A percentile compares a stretch with the other conserved stretches of the same genome.
Conservation (phyloP, 768 basidiomycete species). For the Pleurotus djamor region DNA sequence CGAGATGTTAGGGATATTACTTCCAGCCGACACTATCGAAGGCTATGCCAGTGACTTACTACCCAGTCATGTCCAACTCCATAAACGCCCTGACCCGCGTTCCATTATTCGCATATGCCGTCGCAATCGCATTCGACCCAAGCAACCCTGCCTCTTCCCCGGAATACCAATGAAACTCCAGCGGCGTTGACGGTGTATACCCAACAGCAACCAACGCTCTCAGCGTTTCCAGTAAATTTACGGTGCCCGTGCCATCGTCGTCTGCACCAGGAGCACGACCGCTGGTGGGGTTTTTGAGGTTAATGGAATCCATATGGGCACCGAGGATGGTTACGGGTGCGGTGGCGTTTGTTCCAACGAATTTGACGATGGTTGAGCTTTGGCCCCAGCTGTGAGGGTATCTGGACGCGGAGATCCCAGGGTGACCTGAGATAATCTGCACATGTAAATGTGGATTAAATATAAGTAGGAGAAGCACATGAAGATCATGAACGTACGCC, state of each 20-base stretch:
- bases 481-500: conserved; percentile 16
- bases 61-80: conserved; percentile 46
- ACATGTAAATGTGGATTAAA: not conserved
- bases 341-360: conserved; percentile 12
- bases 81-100: conserved; percentile 37
- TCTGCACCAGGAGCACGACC: conserved; percentile 33
- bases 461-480: not conserved
- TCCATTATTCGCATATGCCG: conserved; percentile 38
- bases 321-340: conserved; percentile 21
- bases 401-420: conserved; percentile 21
- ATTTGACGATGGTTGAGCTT: conserved; percentile 18
- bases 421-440: conserved; percentile 18
- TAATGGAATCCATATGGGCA: conserved; percentile 27
- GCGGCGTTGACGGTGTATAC: conserved; percentile 35
- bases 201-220: conserved; percentile 36
- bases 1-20: conserved; percentile 5
- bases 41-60: conserved; percentile 16
- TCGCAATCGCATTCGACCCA: conserved; percentile 45
- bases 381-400: conserved; percentile 14
- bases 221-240: conserved; percentile 43
- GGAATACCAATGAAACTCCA: conserved; percentile 51
- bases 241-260: conserved; percentile 38
- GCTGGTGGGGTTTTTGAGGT: conserved; percentile 19
- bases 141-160: conserved; percentile 49
- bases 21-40: not conserved